A percentile compares a stretch with the other conserved stretches of the same genome.
Conservation (phyloP, 768 basidiomycete genomes). For the Pisolithus marmoratus region DNA sequence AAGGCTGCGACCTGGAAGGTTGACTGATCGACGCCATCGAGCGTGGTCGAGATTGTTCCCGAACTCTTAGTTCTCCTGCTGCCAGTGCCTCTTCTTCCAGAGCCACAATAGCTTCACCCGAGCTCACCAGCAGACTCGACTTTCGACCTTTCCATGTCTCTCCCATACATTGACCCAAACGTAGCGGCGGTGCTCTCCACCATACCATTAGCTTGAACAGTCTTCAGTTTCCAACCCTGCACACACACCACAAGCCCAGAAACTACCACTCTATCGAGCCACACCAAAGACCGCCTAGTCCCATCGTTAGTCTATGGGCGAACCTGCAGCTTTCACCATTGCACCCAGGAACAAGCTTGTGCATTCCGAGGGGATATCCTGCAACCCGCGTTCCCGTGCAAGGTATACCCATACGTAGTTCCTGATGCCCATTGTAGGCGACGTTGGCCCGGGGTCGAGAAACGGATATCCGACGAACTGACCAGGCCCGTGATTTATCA, state of each 20-base stretch:
- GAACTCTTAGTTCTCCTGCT: constrained; percentile 28
- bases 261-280: constrained; percentile 88
- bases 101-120: constrained; percentile 39
- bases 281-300: constrained; percentile 68
- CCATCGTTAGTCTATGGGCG: constrained; percentile 95
- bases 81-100: constrained; percentile 41
- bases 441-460: constrained; percentile 75
- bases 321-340: constrained; percentile 84
- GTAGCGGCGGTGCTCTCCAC: constrained; percentile 43
- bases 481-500: constrained; percentile 97
- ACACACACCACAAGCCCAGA: constrained; percentile 82
- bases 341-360: constrained; percentile 86
- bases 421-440: constrained; percentile 59
- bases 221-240: constrained; percentile 43
- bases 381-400: constrained; percentile 51
- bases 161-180: constrained; percentile 44
- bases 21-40: background rate
- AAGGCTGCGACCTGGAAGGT: background rate
- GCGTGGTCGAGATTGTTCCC: too few relatives aligned
- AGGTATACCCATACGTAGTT: constrained; percentile 80
- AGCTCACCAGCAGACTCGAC: constrained; percentile 40
- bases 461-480: constrained; percentile 96
- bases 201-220: constrained; percentile 43
- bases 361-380: constrained; percentile 59
- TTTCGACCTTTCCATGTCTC: constrained; percentile 43